Evolutionary conservation across 805 yeast species (phyloP).

Genomic region (Ogataea dorogensis): DNA sequence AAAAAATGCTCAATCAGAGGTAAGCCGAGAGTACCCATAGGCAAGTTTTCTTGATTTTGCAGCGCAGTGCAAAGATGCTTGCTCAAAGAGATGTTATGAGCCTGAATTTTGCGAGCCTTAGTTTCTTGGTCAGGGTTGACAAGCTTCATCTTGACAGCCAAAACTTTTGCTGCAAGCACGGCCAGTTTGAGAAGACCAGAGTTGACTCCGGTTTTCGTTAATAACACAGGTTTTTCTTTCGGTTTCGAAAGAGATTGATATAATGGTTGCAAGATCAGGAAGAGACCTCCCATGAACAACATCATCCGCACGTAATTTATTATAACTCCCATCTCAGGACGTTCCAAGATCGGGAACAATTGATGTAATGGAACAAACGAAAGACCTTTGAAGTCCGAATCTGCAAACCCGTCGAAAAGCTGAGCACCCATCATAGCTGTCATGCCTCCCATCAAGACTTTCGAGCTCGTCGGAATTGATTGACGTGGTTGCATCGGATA

Average conservation of each 20-base stretch:
- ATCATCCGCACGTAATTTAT: slow-evolving; percentile 15
- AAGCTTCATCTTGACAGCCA: slow-evolving; percentile 16
- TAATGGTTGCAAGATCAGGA: slow-evolving; percentile 18
- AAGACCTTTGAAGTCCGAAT: slow-evolving; percentile 25
- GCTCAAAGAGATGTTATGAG: too few species aligned
- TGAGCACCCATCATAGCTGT: slow-evolving; percentile 35
- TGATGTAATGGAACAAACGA: slow-evolving; percentile 26
- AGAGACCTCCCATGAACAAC: slow-evolving; percentile 24
- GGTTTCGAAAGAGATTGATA: slow-evolving; percentile 1
- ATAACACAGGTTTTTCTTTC: not conserved
- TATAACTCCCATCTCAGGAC: slow-evolving; percentile 16
- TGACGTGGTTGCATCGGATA: slow-evolving; percentile 4
- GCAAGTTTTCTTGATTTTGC: slow-evolving; percentile 5
- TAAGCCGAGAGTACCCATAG: slow-evolving; percentile 13
- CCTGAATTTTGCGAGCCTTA: too few species aligned
- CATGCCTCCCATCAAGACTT: slow-evolving; percentile 35
- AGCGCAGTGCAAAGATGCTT: slow-evolving; percentile 20
- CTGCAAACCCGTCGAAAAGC: slow-evolving; percentile 20
- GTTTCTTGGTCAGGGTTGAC: slow-evolving; percentile 12
- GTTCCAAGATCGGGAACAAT: slow-evolving; percentile 25
- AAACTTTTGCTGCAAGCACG: slow-evolving; percentile 7
- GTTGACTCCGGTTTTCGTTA: not conserved
- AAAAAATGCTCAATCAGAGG: slow-evolving; percentile 16
- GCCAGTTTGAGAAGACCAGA: slow-evolving; percentile 9
- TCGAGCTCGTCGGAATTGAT: slow-evolving; percentile 25